Evolutionary conservation across 2,329 filamentous ascomycete species (phyloP).

Genomic region (Xylaria sp.): DNA sequence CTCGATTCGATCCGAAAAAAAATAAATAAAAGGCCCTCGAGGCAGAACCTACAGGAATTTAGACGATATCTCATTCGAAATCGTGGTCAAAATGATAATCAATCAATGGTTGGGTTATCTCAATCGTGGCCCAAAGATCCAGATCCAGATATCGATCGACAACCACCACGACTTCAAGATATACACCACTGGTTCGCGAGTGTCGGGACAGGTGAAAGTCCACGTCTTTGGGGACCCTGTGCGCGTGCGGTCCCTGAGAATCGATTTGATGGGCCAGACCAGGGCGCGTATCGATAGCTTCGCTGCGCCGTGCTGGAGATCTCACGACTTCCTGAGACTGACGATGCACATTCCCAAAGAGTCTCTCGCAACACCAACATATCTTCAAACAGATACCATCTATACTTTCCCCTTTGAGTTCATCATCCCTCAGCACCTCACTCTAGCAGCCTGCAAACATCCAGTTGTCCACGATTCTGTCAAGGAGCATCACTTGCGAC

Average conservation of each 20-base stretch:
- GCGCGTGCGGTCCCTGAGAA: constrained; percentile 47
- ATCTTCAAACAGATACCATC: constrained; percentile 44
- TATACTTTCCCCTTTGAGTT: constrained; percentile 55
- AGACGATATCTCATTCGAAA: too few relatives aligned
- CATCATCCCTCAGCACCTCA: constrained; percentile 52
- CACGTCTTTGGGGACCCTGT: constrained; percentile 39
- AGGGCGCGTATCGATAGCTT: constrained; percentile 49
- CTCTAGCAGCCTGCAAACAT: constrained; percentile 52
- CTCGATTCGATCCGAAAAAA: too few relatives aligned
- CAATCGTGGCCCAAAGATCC: constrained; percentile 28
- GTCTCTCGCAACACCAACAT: constrained; percentile 40
- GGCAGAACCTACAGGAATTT: neutral
- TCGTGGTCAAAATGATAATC: too few relatives aligned
- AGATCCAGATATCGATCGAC: constrained; percentile 46
- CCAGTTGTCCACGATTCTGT: constrained; percentile 40
- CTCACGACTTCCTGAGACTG: constrained; percentile 43
- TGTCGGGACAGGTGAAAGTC: constrained; percentile 47
- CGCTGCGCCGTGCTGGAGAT: constrained; percentile 43
- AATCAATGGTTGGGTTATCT: neutral
- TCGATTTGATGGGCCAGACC: constrained; percentile 47
- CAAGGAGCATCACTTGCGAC: constrained; percentile 46
- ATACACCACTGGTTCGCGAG: constrained; percentile 50
- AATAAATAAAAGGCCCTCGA: neutral
- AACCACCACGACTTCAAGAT: constrained; percentile 51
- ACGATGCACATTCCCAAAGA: constrained; percentile 34